phyloP scores from a whole-genome alignment of 1,284 basidiomycete genomes.

The Chondrostereum purpureum region DNA sequence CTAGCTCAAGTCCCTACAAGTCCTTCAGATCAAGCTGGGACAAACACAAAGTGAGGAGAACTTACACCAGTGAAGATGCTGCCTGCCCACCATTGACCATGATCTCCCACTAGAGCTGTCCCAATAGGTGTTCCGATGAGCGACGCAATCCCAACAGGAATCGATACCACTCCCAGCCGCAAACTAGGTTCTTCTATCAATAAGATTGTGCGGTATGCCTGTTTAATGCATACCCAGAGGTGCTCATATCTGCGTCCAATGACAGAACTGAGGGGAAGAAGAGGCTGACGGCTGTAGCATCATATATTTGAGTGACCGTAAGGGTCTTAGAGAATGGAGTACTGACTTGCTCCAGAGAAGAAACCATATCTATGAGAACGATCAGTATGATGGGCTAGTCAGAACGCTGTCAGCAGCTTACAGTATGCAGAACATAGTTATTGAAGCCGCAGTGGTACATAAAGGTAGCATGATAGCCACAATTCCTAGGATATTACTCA shows the following conservation, averaged over 20 bases:
- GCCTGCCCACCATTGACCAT: slow-evolving; percentile 4
- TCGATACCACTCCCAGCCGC: slow-evolving; percentile 1
- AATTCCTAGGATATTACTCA: neutral
- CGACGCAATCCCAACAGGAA: slow-evolving; percentile 3
- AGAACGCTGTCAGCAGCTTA: neutral
- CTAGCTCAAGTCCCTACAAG: no score
- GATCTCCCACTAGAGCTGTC: slow-evolving; percentile 1
- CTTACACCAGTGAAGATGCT: slow-evolving; percentile 4
- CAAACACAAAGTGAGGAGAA: no score
- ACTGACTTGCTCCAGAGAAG: neutral
- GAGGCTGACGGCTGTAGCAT: neutral
- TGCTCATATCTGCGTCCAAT: slow-evolving; percentile 5
- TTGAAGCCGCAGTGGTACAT: slow-evolving; percentile 2
- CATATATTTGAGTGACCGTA: no score
- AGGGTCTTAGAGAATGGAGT: no score
- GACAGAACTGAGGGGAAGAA: slow-evolving; percentile 4
- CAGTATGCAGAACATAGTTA: slow-evolving; percentile 6
- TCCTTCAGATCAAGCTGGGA: no score
- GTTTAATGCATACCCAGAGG: no score
- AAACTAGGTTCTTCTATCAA: no score
- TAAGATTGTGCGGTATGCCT: no score
- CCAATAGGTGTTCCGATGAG: slow-evolving; percentile 4
- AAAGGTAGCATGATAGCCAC: slow-evolving; percentile 3
- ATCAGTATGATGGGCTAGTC: neutral
- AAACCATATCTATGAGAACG: neutral